A percentile compares a stretch with the other conserved stretches of the same genome.
phyloP scores from a whole-genome alignment of 495 filamentous ascomycete species.

The Annulohypoxylon maeteangense region DNA sequence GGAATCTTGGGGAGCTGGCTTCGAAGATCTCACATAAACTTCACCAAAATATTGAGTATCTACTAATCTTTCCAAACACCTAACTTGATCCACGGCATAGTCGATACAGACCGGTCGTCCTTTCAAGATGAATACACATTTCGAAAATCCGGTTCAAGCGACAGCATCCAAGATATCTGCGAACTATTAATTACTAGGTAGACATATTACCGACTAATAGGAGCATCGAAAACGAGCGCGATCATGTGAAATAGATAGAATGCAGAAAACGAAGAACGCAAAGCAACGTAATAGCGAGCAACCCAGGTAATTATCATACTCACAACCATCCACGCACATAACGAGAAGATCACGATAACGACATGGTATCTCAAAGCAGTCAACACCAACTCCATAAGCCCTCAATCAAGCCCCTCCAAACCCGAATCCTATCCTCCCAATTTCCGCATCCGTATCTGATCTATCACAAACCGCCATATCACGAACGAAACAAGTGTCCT shows the following conservation, averaged over 20 bases:
- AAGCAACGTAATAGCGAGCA: not conserved
- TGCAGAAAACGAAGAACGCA: not conserved
- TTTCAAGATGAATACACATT: no score
- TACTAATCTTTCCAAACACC: no score
- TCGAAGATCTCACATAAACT: no score
- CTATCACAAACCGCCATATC: not conserved
- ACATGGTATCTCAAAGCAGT: not conserved
- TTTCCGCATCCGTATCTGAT: not conserved
- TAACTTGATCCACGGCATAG: no score
- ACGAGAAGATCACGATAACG: not conserved
- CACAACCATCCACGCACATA: not conserved
- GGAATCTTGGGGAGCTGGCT: no score
- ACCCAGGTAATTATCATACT: not conserved
- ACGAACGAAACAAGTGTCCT: not conserved
- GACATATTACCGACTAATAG: no score
- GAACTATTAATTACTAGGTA: not conserved
- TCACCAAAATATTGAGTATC: no score
- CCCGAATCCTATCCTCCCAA: not conserved
- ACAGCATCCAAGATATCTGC: not conserved
- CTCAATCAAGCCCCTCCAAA: not conserved
- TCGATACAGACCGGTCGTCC: no score
- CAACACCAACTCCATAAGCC: not conserved
- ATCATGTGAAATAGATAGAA: not conserved
- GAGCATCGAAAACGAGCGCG: not conserved
- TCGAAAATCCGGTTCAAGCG: no score